Evolutionary conservation across 2,329 filamentous ascomycete species (phyloP).

Genomic region (Neurospora sp.): DNA sequence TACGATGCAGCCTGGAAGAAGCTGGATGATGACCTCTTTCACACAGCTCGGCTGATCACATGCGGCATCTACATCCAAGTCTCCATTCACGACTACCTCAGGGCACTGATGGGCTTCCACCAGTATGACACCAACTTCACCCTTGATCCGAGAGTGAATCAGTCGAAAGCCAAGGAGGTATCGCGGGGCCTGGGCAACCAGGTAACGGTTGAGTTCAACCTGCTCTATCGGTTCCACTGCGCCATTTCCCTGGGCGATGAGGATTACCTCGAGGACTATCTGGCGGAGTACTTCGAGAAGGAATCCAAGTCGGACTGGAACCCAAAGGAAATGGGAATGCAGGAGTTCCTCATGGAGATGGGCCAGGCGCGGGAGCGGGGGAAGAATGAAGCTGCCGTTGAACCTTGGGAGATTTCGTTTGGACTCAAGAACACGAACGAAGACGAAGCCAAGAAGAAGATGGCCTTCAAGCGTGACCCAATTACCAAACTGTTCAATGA

Average conservation of each 20-base stretch:
- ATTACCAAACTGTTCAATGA: slow-evolving; percentile 23
- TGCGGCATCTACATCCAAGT: slow-evolving; percentile 49
- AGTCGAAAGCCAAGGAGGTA: slow-evolving; percentile 33
- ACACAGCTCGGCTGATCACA: slow-evolving; percentile 43
- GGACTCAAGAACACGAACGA: slow-evolving; percentile 35
- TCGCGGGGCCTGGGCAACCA: slow-evolving; percentile 53
- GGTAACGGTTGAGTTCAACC: slow-evolving; percentile 58
- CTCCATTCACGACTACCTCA: slow-evolving; percentile 47
- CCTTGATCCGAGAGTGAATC: slow-evolving; percentile 50
- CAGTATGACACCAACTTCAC: slow-evolving; percentile 49
- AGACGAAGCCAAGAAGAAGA: slow-evolving; percentile 36
- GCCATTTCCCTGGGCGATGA: slow-evolving; percentile 51
- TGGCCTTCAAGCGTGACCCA: slow-evolving; percentile 31
- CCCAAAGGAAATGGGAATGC: not conserved
- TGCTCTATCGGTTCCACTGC: slow-evolving; percentile 57
- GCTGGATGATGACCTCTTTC: slow-evolving; percentile 30
- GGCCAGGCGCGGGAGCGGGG: slow-evolving; percentile 25
- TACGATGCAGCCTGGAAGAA: slow-evolving; percentile 21
- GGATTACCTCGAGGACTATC: slow-evolving; percentile 23
- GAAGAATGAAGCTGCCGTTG: slow-evolving; percentile 31
- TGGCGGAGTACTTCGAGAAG: not conserved
- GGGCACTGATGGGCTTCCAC: slow-evolving; percentile 51
- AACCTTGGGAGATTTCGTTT: not conserved
- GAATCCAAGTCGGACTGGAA: not conserved
- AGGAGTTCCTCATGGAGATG: slow-evolving; percentile 31